phyloP scores from a whole-genome alignment of 768 basidiomycete genomes.

The Kwoniella europaea region DNA sequence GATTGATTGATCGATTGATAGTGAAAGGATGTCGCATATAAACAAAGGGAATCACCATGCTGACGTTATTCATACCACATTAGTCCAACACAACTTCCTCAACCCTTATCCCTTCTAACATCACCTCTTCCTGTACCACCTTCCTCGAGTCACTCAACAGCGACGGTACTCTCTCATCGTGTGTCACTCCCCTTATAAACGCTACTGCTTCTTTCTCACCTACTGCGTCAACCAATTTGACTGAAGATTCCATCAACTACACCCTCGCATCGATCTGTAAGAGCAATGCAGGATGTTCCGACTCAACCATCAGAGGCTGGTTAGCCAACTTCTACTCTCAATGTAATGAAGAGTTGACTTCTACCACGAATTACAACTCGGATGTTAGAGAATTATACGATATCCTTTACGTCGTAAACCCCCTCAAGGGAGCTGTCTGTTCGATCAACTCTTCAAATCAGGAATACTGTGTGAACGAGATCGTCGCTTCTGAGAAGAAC shows the following conservation, averaged over 20 bases:
- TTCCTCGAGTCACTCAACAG: slow-evolving; percentile 71
- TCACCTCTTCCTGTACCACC: slow-evolving; percentile 62
- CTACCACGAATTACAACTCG: slow-evolving; percentile 49
- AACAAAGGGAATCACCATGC: neutral
- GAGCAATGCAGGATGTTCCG: slow-evolving; percentile 58
- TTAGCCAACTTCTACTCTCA: slow-evolving; percentile 72
- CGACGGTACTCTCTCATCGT: slow-evolving; percentile 63
- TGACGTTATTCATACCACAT: neutral
- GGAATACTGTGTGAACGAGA: slow-evolving; percentile 69
- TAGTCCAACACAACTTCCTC: slow-evolving; percentile 31
- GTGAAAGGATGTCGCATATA: neutral
- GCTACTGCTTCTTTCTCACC: slow-evolving; percentile 66
- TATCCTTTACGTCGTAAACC: slow-evolving; percentile 71
- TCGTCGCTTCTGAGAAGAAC: slow-evolving; percentile 52
- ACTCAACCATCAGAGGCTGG: slow-evolving; percentile 65
- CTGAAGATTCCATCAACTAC: slow-evolving; percentile 58
- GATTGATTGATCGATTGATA: neutral
- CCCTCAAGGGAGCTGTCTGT: slow-evolving; percentile 73
- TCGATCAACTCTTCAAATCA: slow-evolving; percentile 71
- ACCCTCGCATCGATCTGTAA: slow-evolving; percentile 66
- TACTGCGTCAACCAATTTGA: slow-evolving; percentile 57
- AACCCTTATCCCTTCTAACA: slow-evolving; percentile 71
- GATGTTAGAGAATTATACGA: slow-evolving; percentile 76
- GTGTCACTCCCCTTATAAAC: slow-evolving; percentile 60
- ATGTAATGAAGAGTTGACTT: slow-evolving; percentile 74